A percentile compares a stretch with the other conserved stretches of the same genome.
phyloP scores from a whole-genome alignment of 179 eudicot genomes.

The Nepenthes alata region DNA sequence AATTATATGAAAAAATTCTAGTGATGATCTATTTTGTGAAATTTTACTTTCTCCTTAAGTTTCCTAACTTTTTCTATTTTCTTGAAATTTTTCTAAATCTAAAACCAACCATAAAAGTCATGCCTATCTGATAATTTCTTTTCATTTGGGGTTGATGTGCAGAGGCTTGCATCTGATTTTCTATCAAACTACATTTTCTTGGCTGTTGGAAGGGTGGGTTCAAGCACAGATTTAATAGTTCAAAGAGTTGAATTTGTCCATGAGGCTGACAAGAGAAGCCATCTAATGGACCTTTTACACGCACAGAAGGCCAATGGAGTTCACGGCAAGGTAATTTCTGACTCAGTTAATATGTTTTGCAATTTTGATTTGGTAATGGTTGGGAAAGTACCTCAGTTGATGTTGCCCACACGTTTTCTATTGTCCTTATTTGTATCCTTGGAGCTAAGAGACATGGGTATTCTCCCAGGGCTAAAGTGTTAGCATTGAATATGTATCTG shows the following conservation, averaged over 20 bases:
- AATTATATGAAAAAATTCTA: too few species aligned
- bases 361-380: neutral
- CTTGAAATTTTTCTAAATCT: too few species aligned
- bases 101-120: too few species aligned
- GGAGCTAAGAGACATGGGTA: too few species aligned
- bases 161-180: constrained; percentile 95
- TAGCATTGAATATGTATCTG: too few species aligned
- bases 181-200: constrained; percentile 68
- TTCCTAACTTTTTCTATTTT: too few species aligned
- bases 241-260: constrained; percentile 93
- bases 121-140: neutral
- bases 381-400: neutral
- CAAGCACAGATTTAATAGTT: constrained; percentile 88
- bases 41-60: too few species aligned
- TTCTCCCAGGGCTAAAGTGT: too few species aligned
- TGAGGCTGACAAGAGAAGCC: constrained; percentile 88
- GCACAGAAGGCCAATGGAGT: constrained; percentile 75
- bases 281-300: constrained; percentile 91
- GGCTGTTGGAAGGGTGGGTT: constrained; percentile 98
- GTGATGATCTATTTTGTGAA: too few species aligned
- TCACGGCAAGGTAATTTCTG: constrained; percentile 56
- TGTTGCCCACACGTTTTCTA: too few species aligned
- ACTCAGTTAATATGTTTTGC: neutral
- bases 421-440: too few species aligned
- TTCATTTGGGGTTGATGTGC: constrained; percentile 22